Evolutionary conservation across 2,329 filamentous ascomycete species (phyloP), one percentile per base, ranked within the genome.

Genomic region (Diatrype stigma): DNA sequence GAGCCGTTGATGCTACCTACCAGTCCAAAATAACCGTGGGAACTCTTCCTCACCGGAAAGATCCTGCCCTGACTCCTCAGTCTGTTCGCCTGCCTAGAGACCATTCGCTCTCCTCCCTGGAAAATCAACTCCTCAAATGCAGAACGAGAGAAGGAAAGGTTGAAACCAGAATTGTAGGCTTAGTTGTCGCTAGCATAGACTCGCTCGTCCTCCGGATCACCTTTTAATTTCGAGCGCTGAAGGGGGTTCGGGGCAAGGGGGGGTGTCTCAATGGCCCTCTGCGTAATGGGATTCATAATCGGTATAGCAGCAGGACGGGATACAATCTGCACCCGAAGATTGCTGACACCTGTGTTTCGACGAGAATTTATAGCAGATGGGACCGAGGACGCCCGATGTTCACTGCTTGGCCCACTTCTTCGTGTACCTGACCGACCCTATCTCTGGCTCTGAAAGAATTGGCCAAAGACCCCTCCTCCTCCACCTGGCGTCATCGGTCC

Each of bases 401-500:
- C 14, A 26, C 21, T 42, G 40, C 22, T 21, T n/a, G 21, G 40
- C 40, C 40, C 40, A 26, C 42, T 30, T 51, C 55, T 53, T 52
- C 48, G 51, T 56, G 50, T 49, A 55, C 51, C 51, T 42, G 48
- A 47, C 34, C 42, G 60, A 61, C 61, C 58, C 66, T 70, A 67
- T 61, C 64, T 62, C 17, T 59, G 51, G 51, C 70, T 72, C 34
- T 67, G 70, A 69, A 81, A 80, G 53, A 93, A 93, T 65, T 78
- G 81, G 45, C 89, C 89, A 74, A 93, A 91, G 22, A 86, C 83
- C 47, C 88, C 87, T 23, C 85, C 85, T 2, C 84, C 84, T 19
- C 84, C 86, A 23, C 89, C 88, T 1, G 90, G 90, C 7, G 90
- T 94, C 79, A 91, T 85, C 34, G 87, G 81, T 2, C 86, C 86